These are phyloP conservation scores for Glycine latifolia DNA, from an alignment of 306 rosid species.

Conservation along the genomic window DNA sequence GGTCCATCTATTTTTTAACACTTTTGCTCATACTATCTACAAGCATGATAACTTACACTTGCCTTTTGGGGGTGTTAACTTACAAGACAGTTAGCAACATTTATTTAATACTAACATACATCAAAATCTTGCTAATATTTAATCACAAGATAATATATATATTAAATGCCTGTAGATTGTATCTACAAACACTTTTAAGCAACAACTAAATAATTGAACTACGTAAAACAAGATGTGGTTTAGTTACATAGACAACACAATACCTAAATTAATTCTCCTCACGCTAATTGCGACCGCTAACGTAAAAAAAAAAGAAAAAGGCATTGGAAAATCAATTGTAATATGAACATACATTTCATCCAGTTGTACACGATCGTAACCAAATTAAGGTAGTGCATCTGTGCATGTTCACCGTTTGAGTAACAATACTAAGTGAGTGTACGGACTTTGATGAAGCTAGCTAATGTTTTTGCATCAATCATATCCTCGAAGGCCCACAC, in stretches of 20 bases:
- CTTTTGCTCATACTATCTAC: conserved; percentile 10
- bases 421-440: not conserved
- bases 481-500: conserved; percentile 4
- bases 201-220: not conserved
- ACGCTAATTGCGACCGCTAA: no score
- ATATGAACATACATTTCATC: no score
- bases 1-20: conserved; percentile 9
- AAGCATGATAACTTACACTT: not conserved
- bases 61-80: not conserved
- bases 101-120: not conserved
- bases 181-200: not conserved
- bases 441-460: not conserved
- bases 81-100: not conserved
- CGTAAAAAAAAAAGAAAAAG: no score
- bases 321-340: no score
- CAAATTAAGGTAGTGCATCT: not conserved
- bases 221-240: not conserved
- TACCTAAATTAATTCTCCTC: no score
- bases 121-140: not conserved
- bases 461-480: not conserved
- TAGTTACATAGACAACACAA: no score
- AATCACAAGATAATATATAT: not conserved
- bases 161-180: not conserved
- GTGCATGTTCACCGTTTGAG: not conserved
- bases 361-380: not conserved